Conservation (phyloP, 148 eudicot genomes). For the Camellia sinensis region DNA sequence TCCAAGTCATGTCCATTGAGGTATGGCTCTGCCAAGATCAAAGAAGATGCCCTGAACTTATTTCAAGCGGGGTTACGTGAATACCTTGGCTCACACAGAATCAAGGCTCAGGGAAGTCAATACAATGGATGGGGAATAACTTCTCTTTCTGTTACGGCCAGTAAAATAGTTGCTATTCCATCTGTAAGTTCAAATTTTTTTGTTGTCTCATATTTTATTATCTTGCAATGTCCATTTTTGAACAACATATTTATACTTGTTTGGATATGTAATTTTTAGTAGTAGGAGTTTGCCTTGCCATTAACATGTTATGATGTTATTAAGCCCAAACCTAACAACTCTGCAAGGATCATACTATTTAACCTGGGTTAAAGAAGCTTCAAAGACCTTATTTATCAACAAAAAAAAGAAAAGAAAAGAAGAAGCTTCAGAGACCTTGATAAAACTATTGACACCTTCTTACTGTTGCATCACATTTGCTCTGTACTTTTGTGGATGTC, state of each 20-base stretch:
- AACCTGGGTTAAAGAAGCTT: background rate
- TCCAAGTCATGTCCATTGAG: constrained; percentile 92
- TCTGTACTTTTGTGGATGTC: background rate
- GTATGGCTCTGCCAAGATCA: constrained; percentile 71
- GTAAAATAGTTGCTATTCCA: constrained; percentile 73
- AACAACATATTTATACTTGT: background rate
- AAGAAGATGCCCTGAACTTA: constrained; percentile 69
- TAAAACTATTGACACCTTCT: background rate
- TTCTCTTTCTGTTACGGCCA: constrained; percentile 77
- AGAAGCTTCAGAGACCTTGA: background rate
- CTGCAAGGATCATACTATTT: background rate
- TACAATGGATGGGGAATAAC: constrained; percentile 68
- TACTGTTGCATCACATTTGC: background rate
- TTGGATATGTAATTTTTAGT: background rate
- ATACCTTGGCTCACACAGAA: constrained; percentile 41
- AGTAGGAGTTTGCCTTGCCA: background rate
- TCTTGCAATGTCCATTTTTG: background rate
- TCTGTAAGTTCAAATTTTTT: constrained; percentile 46
- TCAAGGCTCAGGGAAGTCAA: constrained; percentile 33
- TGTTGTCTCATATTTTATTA: background rate
- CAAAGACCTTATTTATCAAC: no score
- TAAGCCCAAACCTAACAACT: background rate
- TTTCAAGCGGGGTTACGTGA: constrained; percentile 81
- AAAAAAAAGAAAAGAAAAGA: background rate
- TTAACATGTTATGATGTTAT: background rate